phyloP scores from a whole-genome alignment of 352 stramenopile genomes.

The Phytophthora hybrid region DNA sequence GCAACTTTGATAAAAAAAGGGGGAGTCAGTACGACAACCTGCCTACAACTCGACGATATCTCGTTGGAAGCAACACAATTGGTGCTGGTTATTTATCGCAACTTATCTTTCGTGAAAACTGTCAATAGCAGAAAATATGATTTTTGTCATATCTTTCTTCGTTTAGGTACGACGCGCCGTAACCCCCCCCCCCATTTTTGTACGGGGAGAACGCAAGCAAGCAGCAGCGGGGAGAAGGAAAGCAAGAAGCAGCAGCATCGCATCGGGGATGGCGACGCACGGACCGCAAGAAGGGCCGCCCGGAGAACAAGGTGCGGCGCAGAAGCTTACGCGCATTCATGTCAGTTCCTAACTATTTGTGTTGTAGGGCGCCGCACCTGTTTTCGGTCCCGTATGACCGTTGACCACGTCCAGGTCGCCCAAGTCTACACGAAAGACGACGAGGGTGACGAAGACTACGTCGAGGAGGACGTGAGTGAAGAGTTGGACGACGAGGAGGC shows the following conservation, averaged over 20 bases:
- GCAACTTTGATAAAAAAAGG: no score
- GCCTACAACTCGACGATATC: not conserved
- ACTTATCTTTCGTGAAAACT: not conserved
- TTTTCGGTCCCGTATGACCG: not conserved
- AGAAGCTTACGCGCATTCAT: no score
- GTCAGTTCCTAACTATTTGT: no score
- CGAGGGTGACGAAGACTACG: not conserved
- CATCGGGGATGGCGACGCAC: no score
- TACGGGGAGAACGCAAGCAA: not conserved
- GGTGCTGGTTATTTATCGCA: not conserved
- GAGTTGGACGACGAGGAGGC: no score
- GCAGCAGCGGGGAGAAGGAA: no score
- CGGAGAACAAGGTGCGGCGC: no score
- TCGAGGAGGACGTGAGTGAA: not conserved
- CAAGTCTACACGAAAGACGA: not conserved
- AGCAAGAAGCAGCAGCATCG: not conserved
- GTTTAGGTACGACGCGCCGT: not conserved
- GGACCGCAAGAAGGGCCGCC: no score
- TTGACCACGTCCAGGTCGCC: not conserved
- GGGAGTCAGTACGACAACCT: not conserved
- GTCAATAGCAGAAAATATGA: not conserved
- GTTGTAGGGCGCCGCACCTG: no score
- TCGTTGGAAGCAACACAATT: not conserved
- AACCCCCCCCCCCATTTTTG: not conserved
- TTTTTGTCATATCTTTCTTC: constrained; percentile 1